A percentile compares a stretch with the other conserved stretches of the same genome.
Conservation (phyloP, 2,329 filamentous ascomycete species). For the Mycocentrospora acerina region DNA sequence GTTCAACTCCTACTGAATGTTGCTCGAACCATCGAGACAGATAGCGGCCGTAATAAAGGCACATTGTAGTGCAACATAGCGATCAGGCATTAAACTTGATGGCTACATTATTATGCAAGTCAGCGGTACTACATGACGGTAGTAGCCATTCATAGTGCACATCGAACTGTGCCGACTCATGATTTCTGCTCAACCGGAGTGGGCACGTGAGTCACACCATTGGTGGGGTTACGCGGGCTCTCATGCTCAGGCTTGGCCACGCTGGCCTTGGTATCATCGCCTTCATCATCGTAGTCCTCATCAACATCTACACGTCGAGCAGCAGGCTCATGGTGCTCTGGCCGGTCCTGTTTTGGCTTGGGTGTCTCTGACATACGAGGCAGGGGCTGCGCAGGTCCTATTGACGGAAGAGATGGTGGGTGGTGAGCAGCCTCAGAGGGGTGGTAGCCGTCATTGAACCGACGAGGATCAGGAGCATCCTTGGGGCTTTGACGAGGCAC, state of each 20-base stretch:
- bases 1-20: no score
- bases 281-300: slow-evolving; percentile 95
- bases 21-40: no score
- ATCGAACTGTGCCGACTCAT: slow-evolving; percentile 7
- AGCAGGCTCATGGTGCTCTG: slow-evolving; percentile 70
- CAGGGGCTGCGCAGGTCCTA: slow-evolving; percentile 49
- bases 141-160: no score
- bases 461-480: slow-evolving; percentile 61
- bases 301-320: slow-evolving; percentile 96
- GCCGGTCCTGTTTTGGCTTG: slow-evolving; percentile 46
- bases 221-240: slow-evolving; percentile 44
- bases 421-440: slow-evolving; percentile 92
- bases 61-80: no score
- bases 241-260: slow-evolving; percentile 47
- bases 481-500: slow-evolving; percentile 73
- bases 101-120: no score
- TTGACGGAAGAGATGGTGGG: slow-evolving; percentile 61
- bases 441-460: slow-evolving; percentile 78
- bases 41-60: no score
- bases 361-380: slow-evolving; percentile 52
- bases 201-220: slow-evolving; percentile 36
- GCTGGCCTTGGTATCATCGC: slow-evolving; percentile 71
- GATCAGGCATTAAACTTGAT: no score
- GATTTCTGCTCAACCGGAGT: slow-evolving; percentile 41
- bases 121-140: no score